phyloP scores from a whole-genome alignment of 148 eudicot species.

The Dysphania ambrosioides region DNA sequence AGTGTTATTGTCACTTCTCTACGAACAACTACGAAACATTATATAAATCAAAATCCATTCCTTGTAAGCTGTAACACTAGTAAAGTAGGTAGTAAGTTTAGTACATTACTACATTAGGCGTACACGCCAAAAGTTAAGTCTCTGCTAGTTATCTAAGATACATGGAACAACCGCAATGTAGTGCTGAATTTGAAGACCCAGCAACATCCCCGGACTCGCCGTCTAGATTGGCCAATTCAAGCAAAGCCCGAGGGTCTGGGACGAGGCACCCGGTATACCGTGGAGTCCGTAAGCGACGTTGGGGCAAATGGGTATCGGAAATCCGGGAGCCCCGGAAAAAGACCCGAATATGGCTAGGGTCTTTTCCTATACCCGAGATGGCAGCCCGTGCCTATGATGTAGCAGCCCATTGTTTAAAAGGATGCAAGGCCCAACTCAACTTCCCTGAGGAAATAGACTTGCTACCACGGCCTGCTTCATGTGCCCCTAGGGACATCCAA shows the following conservation, averaged over 20 bases:
- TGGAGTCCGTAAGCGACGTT: constrained; percentile 55
- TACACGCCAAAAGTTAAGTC: neutral
- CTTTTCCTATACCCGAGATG: constrained; percentile 57
- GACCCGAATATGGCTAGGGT: constrained; percentile 66
- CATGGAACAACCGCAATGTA: constrained; percentile 39
- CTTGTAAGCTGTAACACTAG: neutral
- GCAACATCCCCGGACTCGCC: constrained; percentile 22
- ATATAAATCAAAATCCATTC: constrained; percentile 3
- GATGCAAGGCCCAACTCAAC: constrained; percentile 50
- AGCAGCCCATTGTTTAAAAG: constrained; percentile 60
- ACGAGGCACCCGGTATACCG: constrained; percentile 55
- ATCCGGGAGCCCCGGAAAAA: constrained; percentile 66
- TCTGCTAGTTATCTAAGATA: neutral
- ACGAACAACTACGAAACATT: neutral
- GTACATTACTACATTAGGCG: too few relatives aligned
- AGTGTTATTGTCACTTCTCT: constrained; percentile 8
- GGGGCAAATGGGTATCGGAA: constrained; percentile 85
- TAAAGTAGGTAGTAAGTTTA: neutral
- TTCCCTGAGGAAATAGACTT: constrained; percentile 57
- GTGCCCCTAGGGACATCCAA: constrained; percentile 54
- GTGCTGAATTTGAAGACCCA: constrained; percentile 11
- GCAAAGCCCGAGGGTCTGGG: constrained; percentile 9
- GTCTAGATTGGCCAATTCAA: neutral
- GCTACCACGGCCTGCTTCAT: constrained; percentile 42
- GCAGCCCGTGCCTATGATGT: constrained; percentile 75